phyloP scores from a whole-genome alignment of 2,329 filamentous ascomycete genomes.

The Sporothrix brasiliensis region DNA sequence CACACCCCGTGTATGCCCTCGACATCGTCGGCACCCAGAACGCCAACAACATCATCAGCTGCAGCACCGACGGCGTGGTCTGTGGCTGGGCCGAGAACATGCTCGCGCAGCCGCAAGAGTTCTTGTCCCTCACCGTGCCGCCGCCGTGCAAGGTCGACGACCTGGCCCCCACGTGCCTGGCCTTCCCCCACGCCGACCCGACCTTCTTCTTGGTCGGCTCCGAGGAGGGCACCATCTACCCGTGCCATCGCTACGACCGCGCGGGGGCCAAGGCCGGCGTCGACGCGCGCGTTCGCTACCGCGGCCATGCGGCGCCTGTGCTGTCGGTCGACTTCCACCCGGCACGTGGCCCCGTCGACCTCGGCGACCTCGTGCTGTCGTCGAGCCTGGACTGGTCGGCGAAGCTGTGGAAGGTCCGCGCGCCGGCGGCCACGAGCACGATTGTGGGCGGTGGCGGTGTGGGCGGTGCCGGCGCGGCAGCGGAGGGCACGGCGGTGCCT shows the following conservation, averaged over 20 bases:
- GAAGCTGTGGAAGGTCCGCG: conserved; percentile 92
- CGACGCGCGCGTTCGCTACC: conserved; percentile 84
- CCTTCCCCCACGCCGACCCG: conserved; percentile 91
- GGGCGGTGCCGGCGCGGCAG: conserved; percentile 38
- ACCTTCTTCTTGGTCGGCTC: conserved; percentile 97
- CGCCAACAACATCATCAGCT: conserved; percentile 97
- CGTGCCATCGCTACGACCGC: conserved; percentile 95
- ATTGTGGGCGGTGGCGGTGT: conserved; percentile 51
- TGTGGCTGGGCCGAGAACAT: conserved; percentile 98
- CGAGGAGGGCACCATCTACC: conserved; percentile 94
- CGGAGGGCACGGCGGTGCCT: conserved; percentile 64
- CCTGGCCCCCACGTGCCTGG: conserved; percentile 89
- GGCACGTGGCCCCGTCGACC: conserved; percentile 85
- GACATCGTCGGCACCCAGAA: conserved; percentile 98
- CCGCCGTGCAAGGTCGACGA: conserved; percentile 90
- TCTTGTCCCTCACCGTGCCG: conserved; percentile 83
- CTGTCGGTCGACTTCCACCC: conserved; percentile 97
- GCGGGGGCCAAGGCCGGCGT: conserved; percentile 96
- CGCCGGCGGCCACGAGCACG: conserved; percentile 68
- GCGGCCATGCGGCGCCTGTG: conserved; percentile 88
- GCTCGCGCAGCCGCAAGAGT: conserved; percentile 93
- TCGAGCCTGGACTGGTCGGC: conserved; percentile 95
- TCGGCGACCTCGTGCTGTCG: conserved; percentile 91
- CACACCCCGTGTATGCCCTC: conserved; percentile 93
- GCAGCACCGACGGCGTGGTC: conserved; percentile 93